These are phyloP conservation scores for Phaeosphaeria sp. DNA, from an alignment of 2,329 filamentous ascomycete genomes.

Conservation along the genomic window DNA sequence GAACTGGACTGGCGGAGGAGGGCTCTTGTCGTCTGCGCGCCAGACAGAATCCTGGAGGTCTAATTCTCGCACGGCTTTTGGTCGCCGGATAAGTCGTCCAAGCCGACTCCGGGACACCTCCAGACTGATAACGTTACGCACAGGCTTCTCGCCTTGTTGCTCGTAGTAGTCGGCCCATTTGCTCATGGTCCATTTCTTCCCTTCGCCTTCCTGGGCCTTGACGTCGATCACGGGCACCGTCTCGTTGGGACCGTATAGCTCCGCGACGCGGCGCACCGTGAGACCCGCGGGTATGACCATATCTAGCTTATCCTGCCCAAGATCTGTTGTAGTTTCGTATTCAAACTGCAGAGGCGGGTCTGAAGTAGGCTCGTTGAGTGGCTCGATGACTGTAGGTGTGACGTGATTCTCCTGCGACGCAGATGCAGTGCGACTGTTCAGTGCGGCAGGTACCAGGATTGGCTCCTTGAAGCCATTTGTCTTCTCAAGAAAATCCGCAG, in stretches of 20 bases:
- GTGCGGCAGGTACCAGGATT: constrained; percentile 68
- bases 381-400: constrained; percentile 16
- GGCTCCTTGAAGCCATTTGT: constrained; percentile 70
- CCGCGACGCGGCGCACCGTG: constrained; percentile 68
- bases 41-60: constrained; percentile 64
- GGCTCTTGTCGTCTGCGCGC: constrained; percentile 61
- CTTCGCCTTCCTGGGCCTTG: constrained; percentile 71
- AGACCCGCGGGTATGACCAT: constrained; percentile 72
- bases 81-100: constrained; percentile 67
- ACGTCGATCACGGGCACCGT: constrained; percentile 73
- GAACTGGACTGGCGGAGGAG: constrained; percentile 70
- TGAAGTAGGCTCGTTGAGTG: constrained; percentile 24
- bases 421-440: constrained; percentile 60
- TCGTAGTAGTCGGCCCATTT: constrained; percentile 74
- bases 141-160: constrained; percentile 65
- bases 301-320: constrained; percentile 69
- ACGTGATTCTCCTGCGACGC: background rate
- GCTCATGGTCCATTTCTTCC: constrained; percentile 69
- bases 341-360: constrained; percentile 49
- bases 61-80: constrained; percentile 70
- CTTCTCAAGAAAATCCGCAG: constrained; percentile 68
- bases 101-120: constrained; percentile 71
- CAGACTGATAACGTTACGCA: constrained; percentile 73
- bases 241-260: constrained; percentile 69
- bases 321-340: constrained; percentile 59